Evolutionary conservation across 148 eudicot species (phyloP).

Genomic region (Drosera capensis): DNA sequence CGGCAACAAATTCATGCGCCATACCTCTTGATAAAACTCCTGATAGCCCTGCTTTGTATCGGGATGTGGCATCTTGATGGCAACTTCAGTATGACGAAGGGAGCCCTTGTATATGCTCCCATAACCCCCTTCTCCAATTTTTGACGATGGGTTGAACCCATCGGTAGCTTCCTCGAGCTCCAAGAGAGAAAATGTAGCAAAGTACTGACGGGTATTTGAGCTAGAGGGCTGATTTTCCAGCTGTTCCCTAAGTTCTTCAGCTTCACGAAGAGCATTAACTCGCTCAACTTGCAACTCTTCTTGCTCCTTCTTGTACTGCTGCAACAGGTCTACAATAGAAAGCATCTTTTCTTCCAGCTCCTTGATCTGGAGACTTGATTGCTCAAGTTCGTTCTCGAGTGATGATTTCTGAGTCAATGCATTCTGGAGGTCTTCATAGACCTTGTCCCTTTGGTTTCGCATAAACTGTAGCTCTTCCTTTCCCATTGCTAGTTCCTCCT

Average conservation of each 20-base stretch:
- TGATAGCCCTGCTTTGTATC: constrained; percentile 44
- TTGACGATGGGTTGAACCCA: constrained; percentile 36
- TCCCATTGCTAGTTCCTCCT: constrained; percentile 35
- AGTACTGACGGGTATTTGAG: constrained; percentile 21
- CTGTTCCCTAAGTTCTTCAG: constrained; percentile 2
- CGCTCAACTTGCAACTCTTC: constrained; percentile 1
- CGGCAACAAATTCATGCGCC: not conserved
- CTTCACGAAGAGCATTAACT: constrained; percentile 4
- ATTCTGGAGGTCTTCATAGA: constrained; percentile 32
- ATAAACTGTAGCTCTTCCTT: constrained; percentile 33
- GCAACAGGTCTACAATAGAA: constrained; percentile 41
- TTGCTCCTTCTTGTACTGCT: constrained; percentile 26
- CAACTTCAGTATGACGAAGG: constrained; percentile 62
- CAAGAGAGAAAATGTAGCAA: constrained; percentile 36
- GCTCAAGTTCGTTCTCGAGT: constrained; percentile 28
- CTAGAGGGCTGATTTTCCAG: constrained; percentile 17
- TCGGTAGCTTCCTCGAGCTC: constrained; percentile 66
- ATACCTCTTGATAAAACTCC: constrained; percentile 29
- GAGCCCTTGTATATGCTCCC: constrained; percentile 53
- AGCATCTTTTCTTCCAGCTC: constrained; percentile 40
- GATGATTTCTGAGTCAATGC: constrained; percentile 28
- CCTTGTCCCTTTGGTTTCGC: constrained; percentile 26
- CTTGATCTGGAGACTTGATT: constrained; percentile 26
- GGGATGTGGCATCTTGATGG: constrained; percentile 49
- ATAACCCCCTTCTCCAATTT: constrained; percentile 80